phyloP scores from a whole-genome alignment of 768 basidiomycete genomes.

The Boletus insuetus region DNA sequence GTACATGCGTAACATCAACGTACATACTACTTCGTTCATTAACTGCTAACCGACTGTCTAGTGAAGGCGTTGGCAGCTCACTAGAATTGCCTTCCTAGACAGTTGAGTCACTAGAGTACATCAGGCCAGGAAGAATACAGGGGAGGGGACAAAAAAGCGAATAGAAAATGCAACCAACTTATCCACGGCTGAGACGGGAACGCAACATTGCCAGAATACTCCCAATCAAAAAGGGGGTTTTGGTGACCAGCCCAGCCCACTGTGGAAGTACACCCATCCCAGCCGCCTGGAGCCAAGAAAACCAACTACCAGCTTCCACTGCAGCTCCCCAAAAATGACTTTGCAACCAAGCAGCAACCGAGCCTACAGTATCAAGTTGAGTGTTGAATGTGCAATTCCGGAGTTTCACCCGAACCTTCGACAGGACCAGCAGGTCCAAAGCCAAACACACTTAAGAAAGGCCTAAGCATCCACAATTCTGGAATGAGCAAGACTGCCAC shows the following conservation, averaged over 20 bases:
- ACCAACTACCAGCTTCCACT: no score
- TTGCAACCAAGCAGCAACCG: conserved; percentile 7
- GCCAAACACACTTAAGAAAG: conserved; percentile 11
- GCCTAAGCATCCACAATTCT: conserved; percentile 12
- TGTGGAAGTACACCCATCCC: conserved; percentile 6
- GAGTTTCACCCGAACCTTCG: conserved; percentile 4
- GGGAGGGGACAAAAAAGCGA: no score
- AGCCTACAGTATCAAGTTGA: conserved; percentile 1
- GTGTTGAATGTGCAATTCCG: neutral
- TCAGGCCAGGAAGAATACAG: no score
- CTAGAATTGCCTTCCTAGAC: no score
- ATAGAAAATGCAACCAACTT: neutral
- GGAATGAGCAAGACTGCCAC: conserved; percentile 9
- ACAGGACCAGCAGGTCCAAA: conserved; percentile 14
- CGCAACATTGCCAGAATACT: neutral
- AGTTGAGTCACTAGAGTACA: no score
- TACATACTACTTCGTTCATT: no score
- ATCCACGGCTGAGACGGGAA: neutral
- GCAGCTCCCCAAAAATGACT: no score
- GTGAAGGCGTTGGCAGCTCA: no score
- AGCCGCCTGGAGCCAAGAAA: conserved; percentile 9
- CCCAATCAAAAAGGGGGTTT: neutral
- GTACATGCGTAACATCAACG: no score
- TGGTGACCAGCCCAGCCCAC: conserved; percentile 2
- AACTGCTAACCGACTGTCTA: no score